A percentile compares a stretch with the other conserved stretches of the same genome.
Conservation (phyloP, 2,329 filamentous ascomycete species). For the Penicillium verrucosum region DNA sequence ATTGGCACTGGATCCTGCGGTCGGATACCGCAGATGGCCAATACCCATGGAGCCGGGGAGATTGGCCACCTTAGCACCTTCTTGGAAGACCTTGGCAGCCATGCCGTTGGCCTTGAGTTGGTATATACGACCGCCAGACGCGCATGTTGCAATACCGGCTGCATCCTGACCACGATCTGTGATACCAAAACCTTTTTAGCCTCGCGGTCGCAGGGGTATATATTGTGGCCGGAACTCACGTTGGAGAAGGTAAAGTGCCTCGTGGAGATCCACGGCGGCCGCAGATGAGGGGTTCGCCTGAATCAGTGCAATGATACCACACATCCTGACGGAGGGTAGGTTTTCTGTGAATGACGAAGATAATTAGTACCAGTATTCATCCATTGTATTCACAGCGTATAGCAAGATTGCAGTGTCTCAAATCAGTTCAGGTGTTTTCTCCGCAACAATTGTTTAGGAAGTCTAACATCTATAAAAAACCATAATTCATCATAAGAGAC, state of each 20-base stretch:
- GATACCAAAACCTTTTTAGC: slow-evolving; percentile 4
- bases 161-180: slow-evolving; percentile 78
- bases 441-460: slow-evolving; percentile 45
- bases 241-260: slow-evolving; percentile 68
- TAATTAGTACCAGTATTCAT: slow-evolving; percentile 15
- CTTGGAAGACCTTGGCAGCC: slow-evolving; percentile 78
- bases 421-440: slow-evolving; percentile 39
- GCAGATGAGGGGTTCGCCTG: slow-evolving; percentile 54
- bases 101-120: slow-evolving; percentile 90
- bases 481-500: slow-evolving; percentile 41
- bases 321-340: slow-evolving; percentile 48
- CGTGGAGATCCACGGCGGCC: slow-evolving; percentile 64
- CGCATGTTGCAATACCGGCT: slow-evolving; percentile 75
- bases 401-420: slow-evolving; percentile 12
- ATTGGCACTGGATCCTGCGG: slow-evolving; percentile 77
- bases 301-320: slow-evolving; percentile 61
- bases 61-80: slow-evolving; percentile 69
- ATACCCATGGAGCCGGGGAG: slow-evolving; percentile 84
- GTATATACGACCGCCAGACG: slow-evolving; percentile 72
- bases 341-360: slow-evolving; percentile 20
- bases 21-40: slow-evolving; percentile 84
- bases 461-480: slow-evolving; percentile 51
- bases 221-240: slow-evolving; percentile 34
- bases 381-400: slow-evolving; percentile 6
- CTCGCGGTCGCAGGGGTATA: slow-evolving; percentile 20